phyloP scores from a whole-genome alignment of 2,329 filamentous ascomycete species.

The Fusarium torulosum region DNA sequence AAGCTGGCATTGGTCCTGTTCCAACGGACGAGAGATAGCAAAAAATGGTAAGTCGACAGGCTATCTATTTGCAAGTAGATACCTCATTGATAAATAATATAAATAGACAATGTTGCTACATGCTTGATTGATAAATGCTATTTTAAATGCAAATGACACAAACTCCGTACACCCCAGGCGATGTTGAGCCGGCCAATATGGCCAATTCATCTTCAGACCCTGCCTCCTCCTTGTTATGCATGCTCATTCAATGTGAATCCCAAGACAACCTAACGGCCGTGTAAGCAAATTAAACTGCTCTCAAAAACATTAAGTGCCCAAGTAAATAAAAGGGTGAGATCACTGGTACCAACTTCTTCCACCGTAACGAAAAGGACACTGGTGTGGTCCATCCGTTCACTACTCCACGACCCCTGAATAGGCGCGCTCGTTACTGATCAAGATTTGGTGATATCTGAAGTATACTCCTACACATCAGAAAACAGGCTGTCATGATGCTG shows the following conservation, averaged over 20 bases:
- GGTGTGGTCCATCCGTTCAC: slow-evolving; percentile 7
- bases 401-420: background rate
- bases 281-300: slow-evolving; percentile 33
- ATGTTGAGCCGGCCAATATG: slow-evolving; percentile 19
- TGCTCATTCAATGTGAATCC: slow-evolving; percentile 31
- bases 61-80: background rate
- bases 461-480: slow-evolving; percentile 1
- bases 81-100: background rate
- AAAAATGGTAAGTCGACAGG: background rate
- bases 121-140: slow-evolving; percentile 35
- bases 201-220: slow-evolving; percentile 19
- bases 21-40: background rate
- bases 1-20: background rate
- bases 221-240: slow-evolving; percentile 27
- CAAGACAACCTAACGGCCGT: slow-evolving; percentile 24
- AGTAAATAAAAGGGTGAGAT: slow-evolving; percentile 28
- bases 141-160: slow-evolving; percentile 22
- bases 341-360: slow-evolving; percentile 18
- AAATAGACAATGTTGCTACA: slow-evolving; percentile 25
- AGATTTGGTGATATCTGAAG: slow-evolving; percentile 1
- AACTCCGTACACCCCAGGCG: slow-evolving; percentile 34
- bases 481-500: slow-evolving; percentile 9
- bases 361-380: slow-evolving; percentile 2
- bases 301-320: slow-evolving; percentile 31
- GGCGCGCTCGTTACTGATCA: slow-evolving; percentile 1